Evolutionary conservation across 345 rosid species (phyloP), one percentile per base, ranked within the genome.

Genomic region (Citrus hindsii): DNA sequence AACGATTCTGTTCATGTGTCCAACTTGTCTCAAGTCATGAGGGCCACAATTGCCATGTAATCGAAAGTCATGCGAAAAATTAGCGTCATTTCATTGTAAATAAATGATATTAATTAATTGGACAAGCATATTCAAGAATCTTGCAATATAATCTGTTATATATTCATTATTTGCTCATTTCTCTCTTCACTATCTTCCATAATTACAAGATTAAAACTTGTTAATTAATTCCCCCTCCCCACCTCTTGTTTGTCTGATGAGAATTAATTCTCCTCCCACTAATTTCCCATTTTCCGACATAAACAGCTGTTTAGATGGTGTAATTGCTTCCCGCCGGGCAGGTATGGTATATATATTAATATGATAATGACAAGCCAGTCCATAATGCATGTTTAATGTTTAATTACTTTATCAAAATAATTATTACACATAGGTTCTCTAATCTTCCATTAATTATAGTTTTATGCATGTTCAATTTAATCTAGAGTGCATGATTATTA

Each of bases 401-500:
- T 62, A 27, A 6, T 37, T 35, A 35, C 33, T 10, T 28, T 6
- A 62, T 16, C n/a, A 9, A 30, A 30, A 32, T 32, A 30, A 18
- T 64, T 32, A 30, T 46, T 46, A 13, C 22, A 6, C 9, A 7
- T 19, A 18, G 68, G 22, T 32, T 32, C 37, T 53, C 6, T 53
- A 19, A 30, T 53, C 35, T 28, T 28, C 27, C 4, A 40, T 68
- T 40, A 10, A 40, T 40, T 38, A 37, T 68, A 40, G 1, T 48
- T 46, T 25, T 25, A 46, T 28, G 46, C 65, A 53, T 35, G 72
- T 66, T 48, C 51, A n/a, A 32, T 19, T 42, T 7, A 40, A 19
- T 46, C 9, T 19, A 9, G 13, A 33, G 48, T 64, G 10, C 32
- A 79, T 76, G 79, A 80, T 78, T 69, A 76, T 13, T 46, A 46